Percentiles rank a stretch among this genome's conserved stretches.
Conservation (phyloP, 208 protist species). For the Acanthamoeba sp. region DNA sequence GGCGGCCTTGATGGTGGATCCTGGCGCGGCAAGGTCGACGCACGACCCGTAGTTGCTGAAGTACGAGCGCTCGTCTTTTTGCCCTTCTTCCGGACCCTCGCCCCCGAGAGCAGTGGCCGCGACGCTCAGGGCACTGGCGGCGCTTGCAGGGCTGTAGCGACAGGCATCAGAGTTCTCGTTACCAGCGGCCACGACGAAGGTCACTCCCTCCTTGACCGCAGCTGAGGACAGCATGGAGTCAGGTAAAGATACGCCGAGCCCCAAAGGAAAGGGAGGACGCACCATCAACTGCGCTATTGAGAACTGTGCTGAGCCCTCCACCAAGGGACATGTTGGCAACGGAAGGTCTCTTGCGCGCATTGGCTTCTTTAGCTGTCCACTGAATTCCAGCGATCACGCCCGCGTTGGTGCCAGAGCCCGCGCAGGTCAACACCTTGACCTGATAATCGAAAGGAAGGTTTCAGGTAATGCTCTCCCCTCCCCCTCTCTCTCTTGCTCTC, state of each 20-base stretch:
- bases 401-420: conserved; percentile 27
- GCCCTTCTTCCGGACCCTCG: not conserved
- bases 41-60: conserved; percentile 78
- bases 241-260: not conserved
- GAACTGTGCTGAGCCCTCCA: conserved; percentile 20
- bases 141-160: conserved; percentile 62
- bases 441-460: not conserved
- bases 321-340: conserved; percentile 78
- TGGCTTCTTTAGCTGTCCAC: conserved; percentile 56
- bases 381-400: conserved; percentile 70
- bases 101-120: not conserved
- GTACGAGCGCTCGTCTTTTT: not conserved
- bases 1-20: conserved; percentile 62
- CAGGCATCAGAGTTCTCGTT: conserved; percentile 57
- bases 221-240: not conserved
- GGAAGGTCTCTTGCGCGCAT: not conserved
- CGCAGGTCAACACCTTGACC: conserved; percentile 73
- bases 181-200: conserved; percentile 74
- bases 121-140: conserved; percentile 25
- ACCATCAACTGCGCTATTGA: conserved; percentile 68
- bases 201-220: conserved; percentile 60
- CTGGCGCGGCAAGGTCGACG: conserved; percentile 49
- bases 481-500: too few relatives aligned
- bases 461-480: too few relatives aligned
- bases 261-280: not conserved